Percentiles rank a stretch among this genome's conserved stretches.
phyloP scores from a whole-genome alignment of 1,284 basidiomycete genomes.

The Tranzscheliella williamsii region DNA sequence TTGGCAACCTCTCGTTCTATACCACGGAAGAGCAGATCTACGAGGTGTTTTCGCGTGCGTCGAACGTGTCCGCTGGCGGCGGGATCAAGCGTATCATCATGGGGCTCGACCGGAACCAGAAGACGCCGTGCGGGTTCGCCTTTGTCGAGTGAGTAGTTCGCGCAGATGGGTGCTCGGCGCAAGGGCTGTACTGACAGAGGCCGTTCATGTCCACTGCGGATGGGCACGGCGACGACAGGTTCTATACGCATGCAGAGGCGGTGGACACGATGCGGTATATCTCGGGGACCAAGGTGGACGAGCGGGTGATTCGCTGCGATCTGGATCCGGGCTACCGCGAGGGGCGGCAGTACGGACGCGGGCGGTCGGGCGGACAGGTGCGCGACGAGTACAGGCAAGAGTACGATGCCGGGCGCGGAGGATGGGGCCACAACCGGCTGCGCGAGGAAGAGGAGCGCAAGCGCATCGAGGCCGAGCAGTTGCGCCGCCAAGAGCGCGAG shows the following conservation, averaged over 20 bases:
- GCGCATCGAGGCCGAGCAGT: constrained; percentile 71
- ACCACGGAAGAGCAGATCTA: constrained; percentile 99
- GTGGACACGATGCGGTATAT: constrained; percentile 90
- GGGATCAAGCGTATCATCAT: constrained; percentile 99
- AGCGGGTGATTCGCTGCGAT: constrained; percentile 96
- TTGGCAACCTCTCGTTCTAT: constrained; percentile 67
- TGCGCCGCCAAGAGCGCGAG: constrained; percentile 75
- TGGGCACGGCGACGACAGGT: constrained; percentile 64
- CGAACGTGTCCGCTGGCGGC: constrained; percentile 83
- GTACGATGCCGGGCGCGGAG: constrained; percentile 80
- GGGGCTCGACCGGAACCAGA: constrained; percentile 93
- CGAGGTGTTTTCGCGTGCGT: constrained; percentile 91
- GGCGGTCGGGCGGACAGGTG: constrained; percentile 93
- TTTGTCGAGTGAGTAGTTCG: constrained; percentile 78
- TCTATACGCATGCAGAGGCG: constrained; percentile 93
- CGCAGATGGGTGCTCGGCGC: too few species aligned
- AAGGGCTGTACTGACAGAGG: too few species aligned
- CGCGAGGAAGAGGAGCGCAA: constrained; percentile 71
- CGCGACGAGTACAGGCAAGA: constrained; percentile 92
- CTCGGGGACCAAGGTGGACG: constrained; percentile 97
- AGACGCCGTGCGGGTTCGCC: constrained; percentile 99
- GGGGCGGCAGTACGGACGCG: constrained; percentile 94
- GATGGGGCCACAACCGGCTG: constrained; percentile 74
- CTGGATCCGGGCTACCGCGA: constrained; percentile 97
- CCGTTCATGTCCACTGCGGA: too few species aligned